These are phyloP conservation scores for Rhododendron simsii DNA, from an alignment of 148 eudicot genomes.

Conservation along the genomic window DNA sequence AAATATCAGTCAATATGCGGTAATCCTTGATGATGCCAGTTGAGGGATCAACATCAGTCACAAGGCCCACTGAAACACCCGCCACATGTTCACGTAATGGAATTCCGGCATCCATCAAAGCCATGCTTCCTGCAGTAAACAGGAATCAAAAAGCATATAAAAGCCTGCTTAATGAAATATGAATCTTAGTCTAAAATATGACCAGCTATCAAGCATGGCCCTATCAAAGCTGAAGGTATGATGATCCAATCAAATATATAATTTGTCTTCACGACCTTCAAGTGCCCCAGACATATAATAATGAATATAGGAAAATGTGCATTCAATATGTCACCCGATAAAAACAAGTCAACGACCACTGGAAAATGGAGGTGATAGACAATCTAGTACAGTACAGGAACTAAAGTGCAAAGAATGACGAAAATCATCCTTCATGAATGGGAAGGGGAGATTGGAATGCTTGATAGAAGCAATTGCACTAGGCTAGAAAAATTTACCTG, in stretches of 20 bases:
- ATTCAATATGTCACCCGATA: not conserved
- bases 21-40: conserved; percentile 74
- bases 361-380: not conserved
- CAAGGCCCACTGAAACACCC: conserved; percentile 93
- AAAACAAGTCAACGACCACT: not conserved
- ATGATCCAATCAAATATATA: not conserved
- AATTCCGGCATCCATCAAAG: conserved; percentile 98
- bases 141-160: not conserved
- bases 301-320: not conserved
- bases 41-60: conserved; percentile 66
- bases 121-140: conserved; percentile 69
- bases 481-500: conserved; percentile 47
- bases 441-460: not conserved
- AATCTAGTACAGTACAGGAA: not conserved
- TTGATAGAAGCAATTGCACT: not conserved
- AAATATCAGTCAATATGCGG: conserved; percentile 84
- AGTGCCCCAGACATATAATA: not conserved
- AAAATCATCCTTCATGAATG: not conserved
- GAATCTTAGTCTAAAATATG: not conserved
- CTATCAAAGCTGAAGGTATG: not conserved
- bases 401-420: not conserved
- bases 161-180: not conserved
- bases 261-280: not conserved
- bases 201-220: not conserved
- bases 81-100: conserved; percentile 84